Percentiles rank a stretch among this genome's conserved stretches.
Evolutionary conservation across 2,329 filamentous ascomycete species (phyloP).

Genomic region (Ramichloridium luteum): DNA sequence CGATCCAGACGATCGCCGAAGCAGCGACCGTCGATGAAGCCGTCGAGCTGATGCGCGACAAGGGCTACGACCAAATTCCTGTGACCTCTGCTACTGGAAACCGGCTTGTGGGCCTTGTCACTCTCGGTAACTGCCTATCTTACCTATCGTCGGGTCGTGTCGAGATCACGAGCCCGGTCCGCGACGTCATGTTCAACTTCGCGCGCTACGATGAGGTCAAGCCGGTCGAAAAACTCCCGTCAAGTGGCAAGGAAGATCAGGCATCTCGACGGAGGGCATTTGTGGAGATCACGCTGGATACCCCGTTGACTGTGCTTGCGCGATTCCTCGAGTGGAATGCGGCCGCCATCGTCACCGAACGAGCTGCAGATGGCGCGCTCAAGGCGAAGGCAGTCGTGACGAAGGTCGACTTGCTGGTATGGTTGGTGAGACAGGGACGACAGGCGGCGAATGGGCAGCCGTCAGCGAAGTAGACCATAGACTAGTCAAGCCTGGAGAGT

Average conservation of each 20-base stretch:
- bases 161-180: constrained; percentile 58
- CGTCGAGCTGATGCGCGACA: constrained; percentile 96
- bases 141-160: constrained; percentile 79
- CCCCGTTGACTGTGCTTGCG: constrained; percentile 68
- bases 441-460: constrained; percentile 4
- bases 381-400: constrained; percentile 87
- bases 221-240: constrained; percentile 65
- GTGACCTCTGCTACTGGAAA: constrained; percentile 56
- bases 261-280: constrained; percentile 52
- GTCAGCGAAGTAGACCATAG: too few relatives aligned
- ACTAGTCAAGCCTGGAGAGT: too few relatives aligned
- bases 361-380: constrained; percentile 39
- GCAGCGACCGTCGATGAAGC: constrained; percentile 67
- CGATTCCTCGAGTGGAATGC: constrained; percentile 98
- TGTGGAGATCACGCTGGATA: constrained; percentile 88
- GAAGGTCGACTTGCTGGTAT: constrained; percentile 89
- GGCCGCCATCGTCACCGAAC: constrained; percentile 85
- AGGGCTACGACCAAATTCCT: constrained; percentile 93
- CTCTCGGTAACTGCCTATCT: constrained; percentile 83
- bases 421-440: constrained; percentile 61
- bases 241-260: constrained; percentile 28
- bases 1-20: constrained; percentile 71
- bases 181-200: constrained; percentile 96
- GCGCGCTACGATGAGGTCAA: constrained; percentile 74
- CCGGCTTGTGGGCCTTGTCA: constrained; percentile 81